Percentiles rank a stretch among this genome's conserved stretches.
Evolutionary conservation across 805 yeast species (phyloP).

Genomic region (Sugiyamaella lignohabitans): DNA sequence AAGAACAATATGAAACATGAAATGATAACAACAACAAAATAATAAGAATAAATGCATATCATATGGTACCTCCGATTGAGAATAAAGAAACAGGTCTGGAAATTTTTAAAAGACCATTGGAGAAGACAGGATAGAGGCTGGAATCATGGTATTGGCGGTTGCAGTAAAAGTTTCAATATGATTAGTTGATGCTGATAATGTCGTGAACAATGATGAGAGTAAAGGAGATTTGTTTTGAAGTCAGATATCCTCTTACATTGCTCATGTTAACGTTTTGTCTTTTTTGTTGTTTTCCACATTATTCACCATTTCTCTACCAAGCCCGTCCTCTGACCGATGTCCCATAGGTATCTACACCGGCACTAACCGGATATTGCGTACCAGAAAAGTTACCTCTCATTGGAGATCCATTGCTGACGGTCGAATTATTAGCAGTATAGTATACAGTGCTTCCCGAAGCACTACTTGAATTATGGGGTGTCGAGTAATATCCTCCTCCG

Average conservation of each 20-base stretch:
- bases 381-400: background rate
- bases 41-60: background rate
- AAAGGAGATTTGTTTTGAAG: too few species aligned
- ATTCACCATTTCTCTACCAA: background rate
- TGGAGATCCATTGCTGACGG: background rate
- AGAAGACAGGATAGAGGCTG: too few species aligned
- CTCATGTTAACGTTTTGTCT: too few species aligned
- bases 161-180: too few species aligned
- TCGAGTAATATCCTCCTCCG: background rate
- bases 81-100: background rate
- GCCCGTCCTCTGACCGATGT: background rate
- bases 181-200: too few species aligned
- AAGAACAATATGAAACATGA: too few species aligned
- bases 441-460: background rate
- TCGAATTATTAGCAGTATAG: background rate
- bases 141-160: too few species aligned
- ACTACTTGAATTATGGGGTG: too few species aligned
- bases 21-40: background rate
- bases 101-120: too few species aligned
- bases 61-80: background rate
- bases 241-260: too few species aligned
- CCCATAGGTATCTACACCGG: background rate
- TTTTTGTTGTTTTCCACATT: too few species aligned
- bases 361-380: background rate
- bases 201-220: too few species aligned